Evolutionary conservation across 805 yeast genomes (phyloP), one percentile per base, ranked within the genome.

Genomic region (Cyberlindnera saturnus): DNA sequence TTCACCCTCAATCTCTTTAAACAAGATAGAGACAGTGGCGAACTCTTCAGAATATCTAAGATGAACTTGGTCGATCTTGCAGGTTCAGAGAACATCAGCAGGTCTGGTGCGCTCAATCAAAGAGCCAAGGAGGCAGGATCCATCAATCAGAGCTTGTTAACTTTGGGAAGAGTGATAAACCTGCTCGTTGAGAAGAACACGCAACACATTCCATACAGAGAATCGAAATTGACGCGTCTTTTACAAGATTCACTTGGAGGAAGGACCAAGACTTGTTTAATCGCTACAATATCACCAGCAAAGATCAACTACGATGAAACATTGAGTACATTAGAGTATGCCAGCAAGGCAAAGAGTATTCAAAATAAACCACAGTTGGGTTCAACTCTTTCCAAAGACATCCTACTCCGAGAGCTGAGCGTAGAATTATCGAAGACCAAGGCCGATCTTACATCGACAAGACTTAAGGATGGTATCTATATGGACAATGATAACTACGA

Each of bases 61-160:
- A 78, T 88, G 70, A 88, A 90, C 59, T 67, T 90, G 18, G 98
- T 91, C 6, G 98, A 91, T 66, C 70, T 91, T 50, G 99, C 98
- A 0, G 98, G 99, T 0, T 86, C 96, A 5, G 99, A 91, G 61
- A 90, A 90, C 59, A 82, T 91, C 42, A 77, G 75, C 52, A 70
- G 88, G 54, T 86, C 96, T 0, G 99, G 99, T 3, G 96, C 97
- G 0, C 71, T 78, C 19, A 81, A 85, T 51, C 83, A 79, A 58
- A 72, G 96, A 36, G 96, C 96, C 0, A 81, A 88, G 51, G 99
- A 91, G 59, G 96, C 97, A 0, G 97, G 96, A 0, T 79, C 87
- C 16, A 90, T 90, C 40, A 91, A 91, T 62, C 96, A 88, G 62
- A 83, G 95, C 61, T 68, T 91, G 41, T 66, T 91, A 32, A 82